phyloP scores from a whole-genome alignment of 306 rosid genomes.

The Vigna trinervia region DNA sequence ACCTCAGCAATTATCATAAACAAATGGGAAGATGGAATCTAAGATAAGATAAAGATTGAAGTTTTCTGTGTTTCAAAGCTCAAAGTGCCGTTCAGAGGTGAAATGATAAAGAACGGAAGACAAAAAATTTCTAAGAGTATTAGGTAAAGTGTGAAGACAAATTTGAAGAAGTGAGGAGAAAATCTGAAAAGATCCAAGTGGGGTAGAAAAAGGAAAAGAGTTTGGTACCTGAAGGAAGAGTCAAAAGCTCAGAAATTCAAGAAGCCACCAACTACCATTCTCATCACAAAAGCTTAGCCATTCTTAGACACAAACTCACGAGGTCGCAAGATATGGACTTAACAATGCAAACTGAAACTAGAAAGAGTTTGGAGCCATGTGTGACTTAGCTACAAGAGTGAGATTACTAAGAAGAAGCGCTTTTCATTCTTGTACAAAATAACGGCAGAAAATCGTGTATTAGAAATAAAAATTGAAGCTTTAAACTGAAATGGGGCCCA shows the following conservation, averaged over 20 bases:
- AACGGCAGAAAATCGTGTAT: neutral
- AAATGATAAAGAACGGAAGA: constrained; percentile 22
- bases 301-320: constrained; percentile 33
- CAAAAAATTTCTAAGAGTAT: constrained; percentile 35
- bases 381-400: constrained; percentile 3
- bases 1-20: constrained; percentile 1
- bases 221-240: constrained; percentile 54
- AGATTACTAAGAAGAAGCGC: neutral
- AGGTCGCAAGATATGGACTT: constrained; percentile 30
- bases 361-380: constrained; percentile 1
- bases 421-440: neutral
- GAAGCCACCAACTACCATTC: constrained; percentile 47
- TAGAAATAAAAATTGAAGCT: constrained; percentile 46
- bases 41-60: constrained; percentile 9
- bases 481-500: constrained; percentile 56
- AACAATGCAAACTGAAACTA: constrained; percentile 8
- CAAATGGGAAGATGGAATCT: neutral
- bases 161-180: constrained; percentile 24
- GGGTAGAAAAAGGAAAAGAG: constrained; percentile 30
- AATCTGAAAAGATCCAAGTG: constrained; percentile 25
- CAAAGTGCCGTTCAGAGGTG: neutral
- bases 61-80: constrained; percentile 3
- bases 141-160: constrained; percentile 38
- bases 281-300: constrained; percentile 38
- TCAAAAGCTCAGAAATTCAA: constrained; percentile 50